Conservation (phyloP, 129 eudicot species). For the Sambucus nigra region DNA sequence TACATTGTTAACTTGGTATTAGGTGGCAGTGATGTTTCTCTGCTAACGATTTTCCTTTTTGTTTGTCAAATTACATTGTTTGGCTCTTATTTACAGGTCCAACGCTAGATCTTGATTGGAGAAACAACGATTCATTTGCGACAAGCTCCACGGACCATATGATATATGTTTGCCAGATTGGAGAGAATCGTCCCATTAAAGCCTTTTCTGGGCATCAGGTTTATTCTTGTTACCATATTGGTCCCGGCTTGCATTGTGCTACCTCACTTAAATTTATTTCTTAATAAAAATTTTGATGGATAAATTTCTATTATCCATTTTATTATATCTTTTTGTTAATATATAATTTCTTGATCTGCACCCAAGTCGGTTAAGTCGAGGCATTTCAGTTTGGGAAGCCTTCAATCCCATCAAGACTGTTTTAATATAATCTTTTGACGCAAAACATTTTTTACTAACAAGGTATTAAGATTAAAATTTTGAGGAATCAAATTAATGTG, state of each 20-base stretch:
- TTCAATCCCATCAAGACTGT: too few species aligned
- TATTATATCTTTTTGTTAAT: too few species aligned
- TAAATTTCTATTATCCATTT: background rate
- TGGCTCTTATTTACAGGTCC: conserved; percentile 41
- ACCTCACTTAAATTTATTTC: background rate
- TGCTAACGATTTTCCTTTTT: background rate
- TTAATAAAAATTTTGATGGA: background rate
- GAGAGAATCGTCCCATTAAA: conserved; percentile 32
- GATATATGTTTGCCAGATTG: conserved; percentile 49
- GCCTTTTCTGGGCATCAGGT: conserved; percentile 51
- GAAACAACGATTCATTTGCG: conserved; percentile 46
- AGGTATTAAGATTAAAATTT: too few species aligned
- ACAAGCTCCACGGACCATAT: conserved; percentile 35
- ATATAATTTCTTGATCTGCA: too few species aligned
- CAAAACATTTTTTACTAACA: too few species aligned
- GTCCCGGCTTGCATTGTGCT: conserved; percentile 4
- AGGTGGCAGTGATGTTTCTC: background rate
- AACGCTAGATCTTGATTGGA: conserved; percentile 56
- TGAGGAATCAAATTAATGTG: too few species aligned
- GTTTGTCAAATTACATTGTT: background rate
- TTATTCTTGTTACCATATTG: conserved; percentile 2
- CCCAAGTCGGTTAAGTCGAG: too few species aligned
- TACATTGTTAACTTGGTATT: background rate
- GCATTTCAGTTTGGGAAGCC: too few species aligned
- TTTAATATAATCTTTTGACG: too few species aligned